Percentiles rank a stretch among this genome's conserved stretches.
Evolutionary conservation across 768 basidiomycete species (phyloP).

Genomic region (Russula olivacea): DNA sequence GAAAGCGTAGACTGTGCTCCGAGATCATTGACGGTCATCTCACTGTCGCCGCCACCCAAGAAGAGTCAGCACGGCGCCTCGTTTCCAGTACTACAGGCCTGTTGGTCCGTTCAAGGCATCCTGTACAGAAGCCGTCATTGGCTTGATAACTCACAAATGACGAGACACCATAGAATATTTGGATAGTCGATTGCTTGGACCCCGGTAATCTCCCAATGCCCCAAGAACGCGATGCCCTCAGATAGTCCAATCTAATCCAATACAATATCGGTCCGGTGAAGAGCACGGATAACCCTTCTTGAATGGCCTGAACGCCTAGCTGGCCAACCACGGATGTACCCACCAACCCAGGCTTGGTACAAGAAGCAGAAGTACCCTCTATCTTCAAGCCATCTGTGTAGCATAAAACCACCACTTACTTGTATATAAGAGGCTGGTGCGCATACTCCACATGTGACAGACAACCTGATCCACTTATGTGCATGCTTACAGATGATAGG

Average conservation of each 20-base stretch:
- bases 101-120: no score
- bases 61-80: no score
- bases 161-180: background rate
- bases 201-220: no score
- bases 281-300: no score
- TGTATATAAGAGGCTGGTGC: background rate
- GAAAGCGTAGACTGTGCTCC: background rate
- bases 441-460: background rate
- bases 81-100: no score
- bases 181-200: background rate
- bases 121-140: background rate
- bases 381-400: background rate
- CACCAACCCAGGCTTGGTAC: no score
- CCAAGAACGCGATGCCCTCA: no score
- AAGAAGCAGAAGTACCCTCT: background rate
- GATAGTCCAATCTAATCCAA: no score
- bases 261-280: no score
- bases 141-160: background rate
- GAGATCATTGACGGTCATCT: background rate
- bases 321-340: no score
- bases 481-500: background rate
- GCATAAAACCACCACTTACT: background rate
- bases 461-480: background rate
- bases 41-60: background rate
- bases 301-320: no score